A percentile compares a stretch with the other conserved stretches of the same genome.
Evolutionary conservation across 805 yeast genomes (phyloP).

Genomic region (Wickerhamomyces xylosicus): DNA sequence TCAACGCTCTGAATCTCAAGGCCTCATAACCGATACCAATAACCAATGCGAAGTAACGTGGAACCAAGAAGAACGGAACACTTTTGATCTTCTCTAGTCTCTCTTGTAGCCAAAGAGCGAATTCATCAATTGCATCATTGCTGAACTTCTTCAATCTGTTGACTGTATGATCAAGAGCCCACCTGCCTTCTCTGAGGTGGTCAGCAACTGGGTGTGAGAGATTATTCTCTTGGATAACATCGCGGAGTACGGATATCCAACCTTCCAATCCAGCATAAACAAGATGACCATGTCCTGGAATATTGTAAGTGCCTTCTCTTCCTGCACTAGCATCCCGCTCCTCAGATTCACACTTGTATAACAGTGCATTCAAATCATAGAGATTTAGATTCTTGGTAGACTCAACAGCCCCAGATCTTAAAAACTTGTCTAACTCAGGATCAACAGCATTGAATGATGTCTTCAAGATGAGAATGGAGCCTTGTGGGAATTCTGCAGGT

Average conservation of each 20-base stretch:
- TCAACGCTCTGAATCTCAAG: constrained; percentile 55
- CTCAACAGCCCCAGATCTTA: constrained; percentile 67
- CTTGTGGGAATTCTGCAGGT: constrained; percentile 69
- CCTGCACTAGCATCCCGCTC: constrained; percentile 78
- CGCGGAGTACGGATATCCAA: constrained; percentile 64
- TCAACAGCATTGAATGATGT: constrained; percentile 64
- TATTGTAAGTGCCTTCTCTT: constrained; percentile 55
- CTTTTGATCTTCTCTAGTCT: constrained; percentile 52
- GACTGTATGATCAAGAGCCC: constrained; percentile 80
- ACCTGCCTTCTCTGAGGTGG: constrained; percentile 71
- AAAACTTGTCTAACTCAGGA: constrained; percentile 48
- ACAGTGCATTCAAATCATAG: constrained; percentile 61
- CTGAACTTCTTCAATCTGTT: constrained; percentile 49
- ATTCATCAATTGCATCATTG: constrained; percentile 36
- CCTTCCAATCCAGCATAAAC: constrained; percentile 92
- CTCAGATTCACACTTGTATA: constrained; percentile 77
- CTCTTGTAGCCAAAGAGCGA: constrained; percentile 58
- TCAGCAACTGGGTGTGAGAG: constrained; percentile 77
- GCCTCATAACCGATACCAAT: constrained; percentile 81
- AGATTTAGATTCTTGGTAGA: constrained; percentile 55
- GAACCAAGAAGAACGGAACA: constrained; percentile 73
- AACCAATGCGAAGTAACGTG: constrained; percentile 80
- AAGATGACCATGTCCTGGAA: constrained; percentile 66
- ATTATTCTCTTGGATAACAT: constrained; percentile 57
- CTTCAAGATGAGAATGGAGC: constrained; percentile 77